Evolutionary conservation across 2,329 filamentous ascomycete genomes (phyloP).

Genomic region (Cercospora nicotianae): DNA sequence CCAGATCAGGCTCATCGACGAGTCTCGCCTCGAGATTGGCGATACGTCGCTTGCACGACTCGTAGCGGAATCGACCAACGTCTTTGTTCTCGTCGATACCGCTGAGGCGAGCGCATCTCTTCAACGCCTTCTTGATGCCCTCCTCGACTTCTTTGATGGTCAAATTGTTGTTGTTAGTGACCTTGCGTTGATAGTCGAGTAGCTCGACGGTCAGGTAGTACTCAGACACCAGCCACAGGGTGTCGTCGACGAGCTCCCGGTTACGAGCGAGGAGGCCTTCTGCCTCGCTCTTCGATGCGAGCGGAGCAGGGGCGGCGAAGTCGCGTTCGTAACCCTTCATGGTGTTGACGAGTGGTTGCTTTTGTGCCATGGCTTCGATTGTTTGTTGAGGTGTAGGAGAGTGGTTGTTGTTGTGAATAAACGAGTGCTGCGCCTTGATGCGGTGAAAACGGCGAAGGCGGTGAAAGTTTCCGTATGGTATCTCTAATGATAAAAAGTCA

Average conservation of each 20-base stretch:
- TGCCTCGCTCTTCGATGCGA: background rate
- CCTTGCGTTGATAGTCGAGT: background rate
- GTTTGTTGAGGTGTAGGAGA: background rate
- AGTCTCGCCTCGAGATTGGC: constrained; percentile 1
- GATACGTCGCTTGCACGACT: background rate
- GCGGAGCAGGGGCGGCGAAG: constrained; percentile 1
- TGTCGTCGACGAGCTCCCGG: background rate
- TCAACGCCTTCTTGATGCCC: background rate
- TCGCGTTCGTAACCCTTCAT: background rate
- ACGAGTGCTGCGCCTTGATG: background rate
- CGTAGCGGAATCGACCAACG: background rate
- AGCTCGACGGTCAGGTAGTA: background rate
- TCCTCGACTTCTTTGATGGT: background rate
- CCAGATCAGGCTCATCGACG: background rate
- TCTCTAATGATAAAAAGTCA: background rate
- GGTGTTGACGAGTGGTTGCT: background rate
- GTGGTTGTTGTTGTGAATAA: background rate
- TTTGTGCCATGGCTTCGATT: background rate
- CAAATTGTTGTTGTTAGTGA: background rate
- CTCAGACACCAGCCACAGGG: constrained; percentile 2
- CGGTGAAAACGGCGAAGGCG: background rate
- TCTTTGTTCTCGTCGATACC: background rate
- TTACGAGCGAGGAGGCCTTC: background rate
- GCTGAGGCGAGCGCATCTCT: background rate
- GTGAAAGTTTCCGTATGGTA: background rate